Evolutionary conservation across 768 basidiomycete genomes (phyloP).

Genomic region (Podaxis sp.): DNA sequence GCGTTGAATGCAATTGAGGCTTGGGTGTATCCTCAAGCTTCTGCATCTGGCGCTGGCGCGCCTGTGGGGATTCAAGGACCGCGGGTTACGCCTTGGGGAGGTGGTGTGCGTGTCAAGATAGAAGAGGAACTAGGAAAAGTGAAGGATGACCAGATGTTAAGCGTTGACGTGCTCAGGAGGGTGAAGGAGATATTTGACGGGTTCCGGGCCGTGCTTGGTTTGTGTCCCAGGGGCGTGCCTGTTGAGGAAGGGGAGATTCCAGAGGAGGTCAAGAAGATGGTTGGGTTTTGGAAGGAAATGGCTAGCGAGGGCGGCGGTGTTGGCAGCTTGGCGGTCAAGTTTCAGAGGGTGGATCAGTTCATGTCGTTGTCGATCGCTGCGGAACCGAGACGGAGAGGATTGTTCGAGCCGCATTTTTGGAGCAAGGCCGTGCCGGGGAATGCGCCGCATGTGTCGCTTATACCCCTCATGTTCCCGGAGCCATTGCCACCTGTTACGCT

Average conservation of each 20-base stretch:
- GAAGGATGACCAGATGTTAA: constrained; percentile 44
- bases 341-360: constrained; percentile 75
- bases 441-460: constrained; percentile 39
- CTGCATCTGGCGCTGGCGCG: constrained; percentile 23
- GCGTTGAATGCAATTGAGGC: constrained; percentile 59
- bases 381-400: constrained; percentile 70
- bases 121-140: constrained; percentile 49
- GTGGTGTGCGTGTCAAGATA: constrained; percentile 49
- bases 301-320: constrained; percentile 38
- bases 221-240: constrained; percentile 45
- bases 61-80: constrained; percentile 40
- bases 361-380: constrained; percentile 75
- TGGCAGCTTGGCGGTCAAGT: constrained; percentile 51
- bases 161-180: constrained; percentile 37
- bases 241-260: constrained; percentile 37
- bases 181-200: constrained; percentile 51
- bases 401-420: constrained; percentile 82
- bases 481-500: constrained; percentile 66
- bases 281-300: constrained; percentile 57
- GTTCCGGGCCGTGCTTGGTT: constrained; percentile 48
- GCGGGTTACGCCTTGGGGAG: constrained; percentile 67
- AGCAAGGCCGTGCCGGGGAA: constrained; percentile 33
- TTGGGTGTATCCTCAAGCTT: constrained; percentile 53
- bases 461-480: constrained; percentile 76
- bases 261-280: constrained; percentile 50